A percentile compares a stretch with the other conserved stretches of the same genome.
Conservation (phyloP, 2,329 filamentous ascomycete genomes). For the Colletotrichum paranaense region DNA sequence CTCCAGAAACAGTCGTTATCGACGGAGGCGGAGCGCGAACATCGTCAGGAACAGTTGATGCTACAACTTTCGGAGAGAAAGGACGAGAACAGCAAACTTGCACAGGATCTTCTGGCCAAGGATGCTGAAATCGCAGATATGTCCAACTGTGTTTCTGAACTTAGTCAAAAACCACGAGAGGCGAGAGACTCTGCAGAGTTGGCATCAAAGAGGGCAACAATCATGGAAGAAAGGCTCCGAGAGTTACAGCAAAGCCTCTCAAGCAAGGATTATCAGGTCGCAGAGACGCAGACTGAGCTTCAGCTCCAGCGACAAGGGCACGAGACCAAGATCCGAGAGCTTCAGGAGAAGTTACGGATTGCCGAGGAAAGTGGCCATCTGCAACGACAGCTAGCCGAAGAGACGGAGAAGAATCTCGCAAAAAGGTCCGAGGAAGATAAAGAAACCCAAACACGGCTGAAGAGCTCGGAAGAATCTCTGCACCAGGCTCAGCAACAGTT, state of each 20-base stretch:
- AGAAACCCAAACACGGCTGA: background rate
- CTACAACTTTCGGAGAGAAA: constrained; percentile 28
- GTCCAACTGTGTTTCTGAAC: background rate
- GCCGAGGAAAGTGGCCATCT: constrained; percentile 3
- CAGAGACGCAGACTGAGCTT: background rate
- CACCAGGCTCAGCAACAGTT: background rate
- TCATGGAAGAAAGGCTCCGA: background rate
- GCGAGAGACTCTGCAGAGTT: background rate
- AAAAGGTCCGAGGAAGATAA: background rate
- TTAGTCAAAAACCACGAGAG: background rate
- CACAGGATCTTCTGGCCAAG: constrained; percentile 8
- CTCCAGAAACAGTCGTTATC: background rate
- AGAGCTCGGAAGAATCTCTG: background rate
- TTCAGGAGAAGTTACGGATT: background rate
- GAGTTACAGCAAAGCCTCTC: background rate
- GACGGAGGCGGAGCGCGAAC: background rate
- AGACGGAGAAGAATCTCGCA: background rate
- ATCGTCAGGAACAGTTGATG: constrained; percentile 1
- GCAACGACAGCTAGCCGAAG: background rate
- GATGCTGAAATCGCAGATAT: background rate
- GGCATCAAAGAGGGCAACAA: background rate
- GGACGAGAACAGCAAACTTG: constrained; percentile 8
- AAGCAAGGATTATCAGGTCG: background rate
- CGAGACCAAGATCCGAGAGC: constrained; percentile 10
- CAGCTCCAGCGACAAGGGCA: background rate